Conservation (phyloP, 1,284 basidiomycete species). For the Melampsora americana region DNA sequence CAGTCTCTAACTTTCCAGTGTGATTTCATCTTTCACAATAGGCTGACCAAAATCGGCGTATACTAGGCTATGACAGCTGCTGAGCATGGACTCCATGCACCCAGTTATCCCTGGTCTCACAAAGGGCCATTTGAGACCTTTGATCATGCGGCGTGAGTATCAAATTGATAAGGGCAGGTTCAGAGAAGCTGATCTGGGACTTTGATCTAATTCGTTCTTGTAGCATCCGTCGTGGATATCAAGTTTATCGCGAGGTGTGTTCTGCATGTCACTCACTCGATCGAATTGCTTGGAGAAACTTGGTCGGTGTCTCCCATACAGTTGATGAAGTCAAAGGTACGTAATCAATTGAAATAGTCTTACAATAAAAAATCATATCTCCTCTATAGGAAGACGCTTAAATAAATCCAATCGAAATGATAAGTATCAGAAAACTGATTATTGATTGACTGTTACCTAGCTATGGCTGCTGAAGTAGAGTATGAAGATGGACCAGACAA, state of each 20-base stretch:
- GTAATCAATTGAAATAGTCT: not conserved
- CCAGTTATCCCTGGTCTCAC: conserved; percentile 86
- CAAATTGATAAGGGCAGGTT: not conserved
- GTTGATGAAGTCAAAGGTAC: conserved; percentile 75
- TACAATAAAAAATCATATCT: too few species aligned
- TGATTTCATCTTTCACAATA: not conserved
- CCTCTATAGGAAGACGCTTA: not conserved
- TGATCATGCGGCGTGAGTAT: conserved; percentile 69
- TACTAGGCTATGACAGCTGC: conserved; percentile 77
- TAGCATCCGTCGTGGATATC: conserved; percentile 95
- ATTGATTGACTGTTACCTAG: conserved; percentile 47
- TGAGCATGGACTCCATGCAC: conserved; percentile 91
- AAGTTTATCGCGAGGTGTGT: conserved; percentile 98
- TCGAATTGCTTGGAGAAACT: conserved; percentile 98
- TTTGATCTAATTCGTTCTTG: not conserved
- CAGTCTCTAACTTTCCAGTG: not conserved
- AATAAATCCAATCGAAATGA: not conserved
- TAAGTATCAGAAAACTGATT: not conserved
- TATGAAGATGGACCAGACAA: conserved; percentile 96
- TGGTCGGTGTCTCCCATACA: conserved; percentile 96
- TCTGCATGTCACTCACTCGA: conserved; percentile 98
- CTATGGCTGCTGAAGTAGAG: conserved; percentile 93
- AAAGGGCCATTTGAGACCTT: conserved; percentile 82
- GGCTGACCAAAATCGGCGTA: not conserved
- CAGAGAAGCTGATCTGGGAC: too few species aligned